Evolutionary conservation across 2,329 filamentous ascomycete genomes (phyloP).

Genomic region (Hypoxylon sp.): DNA sequence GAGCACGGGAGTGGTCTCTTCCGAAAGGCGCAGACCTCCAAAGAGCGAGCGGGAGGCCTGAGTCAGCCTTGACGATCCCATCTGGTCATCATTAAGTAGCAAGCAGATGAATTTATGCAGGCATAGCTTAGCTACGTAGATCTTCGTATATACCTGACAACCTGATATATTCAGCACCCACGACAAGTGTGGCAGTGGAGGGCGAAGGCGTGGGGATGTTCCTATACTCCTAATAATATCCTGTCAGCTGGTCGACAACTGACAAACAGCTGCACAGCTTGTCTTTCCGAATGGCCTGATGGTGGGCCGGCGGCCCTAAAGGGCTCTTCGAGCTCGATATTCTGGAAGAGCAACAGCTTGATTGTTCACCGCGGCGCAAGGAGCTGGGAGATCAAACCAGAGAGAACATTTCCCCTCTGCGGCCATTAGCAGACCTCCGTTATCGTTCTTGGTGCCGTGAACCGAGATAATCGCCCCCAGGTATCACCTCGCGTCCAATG

Average conservation of each 20-base stretch:
- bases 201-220: background rate
- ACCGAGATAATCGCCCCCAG: constrained; percentile 16
- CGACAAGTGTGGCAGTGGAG: background rate
- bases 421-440: background rate
- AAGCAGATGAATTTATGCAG: no score
- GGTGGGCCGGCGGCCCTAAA: constrained; percentile 21
- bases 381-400: background rate
- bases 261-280: background rate
- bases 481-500: constrained; percentile 32
- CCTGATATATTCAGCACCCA: no score
- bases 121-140: no score
- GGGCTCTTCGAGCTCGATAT: constrained; percentile 14
- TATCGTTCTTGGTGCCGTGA: background rate
- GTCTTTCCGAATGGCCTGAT: constrained; percentile 18
- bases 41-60: background rate
- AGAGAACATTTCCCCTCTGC: background rate
- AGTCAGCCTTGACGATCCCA: background rate
- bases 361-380: constrained; percentile 20
- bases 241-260: constrained; percentile 1
- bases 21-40: constrained; percentile 6
- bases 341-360: constrained; percentile 4
- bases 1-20: constrained; percentile 1
- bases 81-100: background rate
- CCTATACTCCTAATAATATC: background rate
- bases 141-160: no score